These are phyloP conservation scores for Globisporangium paroecandrum DNA, from an alignment of 352 stramenopile genomes.

Conservation along the genomic window DNA sequence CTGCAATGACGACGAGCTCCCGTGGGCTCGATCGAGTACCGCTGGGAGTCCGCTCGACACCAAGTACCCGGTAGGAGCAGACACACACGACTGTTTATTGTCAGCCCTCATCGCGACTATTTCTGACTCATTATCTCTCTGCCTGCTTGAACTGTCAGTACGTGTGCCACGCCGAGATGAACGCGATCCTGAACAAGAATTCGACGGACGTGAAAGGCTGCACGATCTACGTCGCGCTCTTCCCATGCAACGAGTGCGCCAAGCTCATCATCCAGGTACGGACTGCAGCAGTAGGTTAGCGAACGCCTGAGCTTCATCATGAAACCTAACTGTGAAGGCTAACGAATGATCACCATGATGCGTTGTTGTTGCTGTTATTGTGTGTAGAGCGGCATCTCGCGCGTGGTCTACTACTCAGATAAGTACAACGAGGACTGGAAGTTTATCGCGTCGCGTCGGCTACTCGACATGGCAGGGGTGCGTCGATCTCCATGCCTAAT, in stretches of 20 bases:
- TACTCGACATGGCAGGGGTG: slow-evolving; percentile 87
- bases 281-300: not conserved
- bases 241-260: slow-evolving; percentile 98
- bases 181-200: slow-evolving; percentile 99
- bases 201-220: slow-evolving; percentile 91
- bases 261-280: slow-evolving; percentile 97
- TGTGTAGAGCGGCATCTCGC: slow-evolving; percentile 89
- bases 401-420: slow-evolving; percentile 96
- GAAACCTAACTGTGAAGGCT: not conserved
- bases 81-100: too few relatives aligned
- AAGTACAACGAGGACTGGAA: slow-evolving; percentile 92
- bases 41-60: slow-evolving; percentile 88
- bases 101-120: too few relatives aligned
- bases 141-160: slow-evolving; percentile 58
- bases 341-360: not conserved
- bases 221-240: slow-evolving; percentile 97
- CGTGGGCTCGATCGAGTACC: slow-evolving; percentile 85
- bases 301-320: too few relatives aligned
- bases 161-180: slow-evolving; percentile 99
- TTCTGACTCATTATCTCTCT: not conserved
- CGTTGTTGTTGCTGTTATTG: not conserved
- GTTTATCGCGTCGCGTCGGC: slow-evolving; percentile 78
- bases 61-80: slow-evolving; percentile 85
- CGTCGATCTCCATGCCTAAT: not conserved
- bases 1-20: slow-evolving; percentile 94